Percentiles rank a stretch among this genome's conserved stretches.
These are phyloP conservation scores for Blechomonas ayalai DNA, from an alignment of 208 protist genomes.

Conservation along the genomic window DNA sequence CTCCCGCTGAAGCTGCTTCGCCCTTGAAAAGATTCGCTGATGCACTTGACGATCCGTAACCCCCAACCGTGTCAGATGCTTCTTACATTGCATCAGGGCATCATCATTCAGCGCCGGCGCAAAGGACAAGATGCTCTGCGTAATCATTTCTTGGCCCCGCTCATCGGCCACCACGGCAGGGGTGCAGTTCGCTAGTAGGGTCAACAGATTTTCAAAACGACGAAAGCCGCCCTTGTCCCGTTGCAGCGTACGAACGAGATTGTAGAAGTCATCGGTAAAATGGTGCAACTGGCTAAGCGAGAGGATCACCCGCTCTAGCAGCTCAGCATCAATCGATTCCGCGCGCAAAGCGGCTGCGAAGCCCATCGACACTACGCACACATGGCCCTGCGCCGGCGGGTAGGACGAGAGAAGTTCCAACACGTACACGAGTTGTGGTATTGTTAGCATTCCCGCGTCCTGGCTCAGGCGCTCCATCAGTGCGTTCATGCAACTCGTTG, in stretches of 20 bases:
- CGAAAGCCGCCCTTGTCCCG: constrained; percentile 60
- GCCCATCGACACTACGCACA: constrained; percentile 58
- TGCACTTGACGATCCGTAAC: constrained; percentile 25
- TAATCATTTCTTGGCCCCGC: constrained; percentile 29
- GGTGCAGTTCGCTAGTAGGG: constrained; percentile 34
- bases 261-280: constrained; percentile 82
- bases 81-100: constrained; percentile 28
- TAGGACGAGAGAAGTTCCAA: constrained; percentile 74
- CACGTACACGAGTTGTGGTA: constrained; percentile 40
- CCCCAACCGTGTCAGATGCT: constrained; percentile 21
- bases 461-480: constrained; percentile 54
- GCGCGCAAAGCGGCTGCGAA: constrained; percentile 54
- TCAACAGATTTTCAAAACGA: constrained; percentile 19
- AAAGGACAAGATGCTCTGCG: constrained; percentile 28
- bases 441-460: constrained; percentile 49
- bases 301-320: constrained; percentile 49
- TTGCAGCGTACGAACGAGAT: constrained; percentile 32
- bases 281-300: constrained; percentile 47
- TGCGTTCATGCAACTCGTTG: constrained; percentile 29
- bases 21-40: constrained; percentile 26
- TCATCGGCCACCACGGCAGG: constrained; percentile 23
- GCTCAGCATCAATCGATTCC: constrained; percentile 38
- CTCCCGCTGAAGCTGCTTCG: constrained; percentile 25
- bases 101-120: constrained; percentile 53
- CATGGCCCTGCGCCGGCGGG: constrained; percentile 56